phyloP scores from a whole-genome alignment of 495 filamentous ascomycete genomes.

The Aspergillus asperescens region DNA sequence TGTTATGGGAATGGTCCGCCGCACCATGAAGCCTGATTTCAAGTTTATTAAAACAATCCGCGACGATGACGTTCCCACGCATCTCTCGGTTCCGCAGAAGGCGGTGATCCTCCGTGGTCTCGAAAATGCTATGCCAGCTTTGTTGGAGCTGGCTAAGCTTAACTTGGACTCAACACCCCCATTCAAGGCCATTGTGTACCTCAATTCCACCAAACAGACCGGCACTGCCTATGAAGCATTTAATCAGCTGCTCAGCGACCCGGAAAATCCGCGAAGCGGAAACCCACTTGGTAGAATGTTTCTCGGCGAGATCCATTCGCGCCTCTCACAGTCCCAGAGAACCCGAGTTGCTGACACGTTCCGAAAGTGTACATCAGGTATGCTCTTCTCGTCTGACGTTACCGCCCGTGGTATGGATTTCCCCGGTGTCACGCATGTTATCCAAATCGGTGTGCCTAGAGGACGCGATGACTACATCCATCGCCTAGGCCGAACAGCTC shows the following conservation, averaged over 20 bases:
- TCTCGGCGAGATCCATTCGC: conserved; percentile 71
- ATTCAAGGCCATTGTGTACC: conserved; percentile 93
- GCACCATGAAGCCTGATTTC: conserved; percentile 65
- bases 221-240: conserved; percentile 58
- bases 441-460: conserved; percentile 60
- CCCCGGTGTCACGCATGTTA: conserved; percentile 64
- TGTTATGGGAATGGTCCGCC: conserved; percentile 71
- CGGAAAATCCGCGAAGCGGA: conserved; percentile 20
- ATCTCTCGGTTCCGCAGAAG: conserved; percentile 76
- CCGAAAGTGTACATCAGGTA: conserved; percentile 53
- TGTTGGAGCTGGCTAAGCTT: conserved; percentile 67
- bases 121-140: conserved; percentile 70
- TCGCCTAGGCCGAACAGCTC: conserved; percentile 66
- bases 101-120: conserved; percentile 57
- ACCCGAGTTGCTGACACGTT: conserved; percentile 68
- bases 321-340: conserved; percentile 63
- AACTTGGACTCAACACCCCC: conserved; percentile 45
- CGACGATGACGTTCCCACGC: conserved; percentile 75
- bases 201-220: conserved; percentile 70
- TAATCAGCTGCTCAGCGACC: conserved; percentile 39
- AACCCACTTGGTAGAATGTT: conserved; percentile 44
- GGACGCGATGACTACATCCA: conserved; percentile 67
- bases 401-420: conserved; percentile 89
- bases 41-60: conserved; percentile 78
- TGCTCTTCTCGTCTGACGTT: conserved; percentile 90